Base-by-base conservation (phyloP, 371 early-diverging fungal genomes). In the Mucor saturninus region DNA sequence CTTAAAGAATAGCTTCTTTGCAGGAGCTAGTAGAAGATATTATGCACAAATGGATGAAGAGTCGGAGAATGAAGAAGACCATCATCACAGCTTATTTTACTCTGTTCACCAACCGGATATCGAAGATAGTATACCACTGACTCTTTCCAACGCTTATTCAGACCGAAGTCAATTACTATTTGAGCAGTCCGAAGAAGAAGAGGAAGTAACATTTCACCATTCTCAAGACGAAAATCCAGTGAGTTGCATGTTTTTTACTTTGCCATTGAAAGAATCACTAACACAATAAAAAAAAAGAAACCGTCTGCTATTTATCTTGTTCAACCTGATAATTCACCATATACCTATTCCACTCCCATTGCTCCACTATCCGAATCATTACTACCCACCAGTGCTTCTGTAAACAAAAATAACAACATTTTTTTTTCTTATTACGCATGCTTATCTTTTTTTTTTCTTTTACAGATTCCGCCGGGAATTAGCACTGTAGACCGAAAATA, bases 261-360 rank as follows among this genome's bases (percentile, higher is more conserved):
- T 5, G 11, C 7, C 4, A 11, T 1, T 50, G 28, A 13, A 2
- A 9, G 2, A 28, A 28, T 11, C 14, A 28, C 11, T 5, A 28
- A 11, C 8, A 13, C 14, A 9, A 15, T 48, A 28, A 30, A 29
- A 11, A 30, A 2, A 11, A 56, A 85, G 86, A 78, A 78, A 67
- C 86, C 86, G 2, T 83, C 86, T 7, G 76, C 83, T 26, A 86
- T 86, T 50, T 86, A 86, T 61, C 71, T 85, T 37, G 83, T 81
- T 62, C 71, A 73, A 28, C 80, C 79, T 62, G 73, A 48, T 2
- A 31, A 7, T 59, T 57, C 78, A 7, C 59, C 75, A 15, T 54
- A 72, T 5, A 59, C 78, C 3, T 62, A 66, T 51, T 37, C 54
- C 6, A 60, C 56, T 21, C 43, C 70, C 21, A 68, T 65, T 39